A percentile compares a stretch with the other conserved stretches of the same genome.
Conservation (phyloP, 768 basidiomycete genomes). For the Lyophyllum semitale region DNA sequence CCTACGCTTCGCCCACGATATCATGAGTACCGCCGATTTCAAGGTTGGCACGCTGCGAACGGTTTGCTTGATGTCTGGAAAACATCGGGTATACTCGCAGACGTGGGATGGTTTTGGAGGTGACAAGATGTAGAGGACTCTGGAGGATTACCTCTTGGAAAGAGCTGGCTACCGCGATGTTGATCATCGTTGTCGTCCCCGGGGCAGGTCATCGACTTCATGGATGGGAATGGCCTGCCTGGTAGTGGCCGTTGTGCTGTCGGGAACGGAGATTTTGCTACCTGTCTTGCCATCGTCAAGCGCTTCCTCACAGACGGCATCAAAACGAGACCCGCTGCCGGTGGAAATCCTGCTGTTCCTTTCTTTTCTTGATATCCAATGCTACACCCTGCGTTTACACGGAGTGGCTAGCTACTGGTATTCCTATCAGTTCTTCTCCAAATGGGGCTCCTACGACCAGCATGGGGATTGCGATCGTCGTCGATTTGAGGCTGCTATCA, state of each 20-base stretch:
- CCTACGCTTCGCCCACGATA: conserved; percentile 4
- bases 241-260: neutral
- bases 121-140: neutral
- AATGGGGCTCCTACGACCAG: neutral
- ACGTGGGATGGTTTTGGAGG: neutral
- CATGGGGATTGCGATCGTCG: neutral
- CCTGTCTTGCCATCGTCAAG: neutral
- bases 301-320: neutral
- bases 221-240: neutral
- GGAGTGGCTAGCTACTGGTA: conserved; percentile 3
- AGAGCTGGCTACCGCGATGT: neutral
- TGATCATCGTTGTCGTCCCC: conserved; percentile 1
- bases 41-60: conserved; percentile 2
- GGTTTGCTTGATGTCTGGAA: neutral
- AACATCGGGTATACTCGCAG: neutral
- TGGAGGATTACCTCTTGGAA: too few relatives aligned
- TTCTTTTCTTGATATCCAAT: conserved; percentile 1
- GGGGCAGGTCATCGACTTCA: neutral
- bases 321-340: too few relatives aligned
- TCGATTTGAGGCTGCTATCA: neutral
- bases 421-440: too few relatives aligned
- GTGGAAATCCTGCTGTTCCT: too few relatives aligned
- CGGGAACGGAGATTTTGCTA: neutral
- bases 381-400: neutral
- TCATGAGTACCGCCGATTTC: conserved; percentile 1